Conservation (phyloP, 768 basidiomycete genomes). For the Omphalotus guepiniiformis region DNA sequence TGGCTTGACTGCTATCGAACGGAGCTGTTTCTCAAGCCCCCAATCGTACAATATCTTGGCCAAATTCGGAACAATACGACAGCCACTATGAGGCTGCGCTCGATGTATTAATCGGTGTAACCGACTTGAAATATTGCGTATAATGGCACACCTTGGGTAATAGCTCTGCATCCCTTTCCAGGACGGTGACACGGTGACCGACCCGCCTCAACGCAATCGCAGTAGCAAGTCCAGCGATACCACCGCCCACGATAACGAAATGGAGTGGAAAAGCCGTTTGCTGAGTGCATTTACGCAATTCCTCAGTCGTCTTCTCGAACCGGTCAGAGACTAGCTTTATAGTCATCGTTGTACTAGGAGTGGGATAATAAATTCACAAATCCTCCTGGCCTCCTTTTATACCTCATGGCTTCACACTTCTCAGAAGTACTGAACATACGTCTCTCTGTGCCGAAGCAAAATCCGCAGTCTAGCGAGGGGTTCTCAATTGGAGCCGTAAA, state of each 20-base stretch:
- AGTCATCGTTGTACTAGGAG: too few relatives aligned
- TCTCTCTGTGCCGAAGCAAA: too few relatives aligned
- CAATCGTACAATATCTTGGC: constrained; percentile 54
- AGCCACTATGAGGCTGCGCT: constrained; percentile 12
- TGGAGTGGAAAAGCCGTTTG: constrained; percentile 1
- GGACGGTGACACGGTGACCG: constrained; percentile 51
- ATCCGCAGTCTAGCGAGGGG: too few relatives aligned
- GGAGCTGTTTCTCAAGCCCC: constrained; percentile 35
- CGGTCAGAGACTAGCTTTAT: too few relatives aligned
- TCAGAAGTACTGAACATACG: too few relatives aligned
- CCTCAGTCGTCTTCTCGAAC: too few relatives aligned
- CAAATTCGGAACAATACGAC: constrained; percentile 45
- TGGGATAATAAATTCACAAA: too few relatives aligned
- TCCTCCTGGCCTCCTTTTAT: too few relatives aligned
- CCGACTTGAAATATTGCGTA: too few relatives aligned
- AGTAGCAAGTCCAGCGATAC: constrained; percentile 49
- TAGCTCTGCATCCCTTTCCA: constrained; percentile 35
- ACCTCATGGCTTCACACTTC: too few relatives aligned
- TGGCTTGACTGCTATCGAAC: constrained; percentile 19
- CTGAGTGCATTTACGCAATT: too few relatives aligned
- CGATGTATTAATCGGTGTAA: neutral
- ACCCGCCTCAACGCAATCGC: constrained; percentile 49
- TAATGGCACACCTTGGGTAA: neutral
- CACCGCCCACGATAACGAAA: constrained; percentile 37
- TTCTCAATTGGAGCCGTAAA: too few relatives aligned